Evolutionary conservation across 768 basidiomycete species (phyloP).

Genomic region (Goffeauzyma gilvescens): DNA sequence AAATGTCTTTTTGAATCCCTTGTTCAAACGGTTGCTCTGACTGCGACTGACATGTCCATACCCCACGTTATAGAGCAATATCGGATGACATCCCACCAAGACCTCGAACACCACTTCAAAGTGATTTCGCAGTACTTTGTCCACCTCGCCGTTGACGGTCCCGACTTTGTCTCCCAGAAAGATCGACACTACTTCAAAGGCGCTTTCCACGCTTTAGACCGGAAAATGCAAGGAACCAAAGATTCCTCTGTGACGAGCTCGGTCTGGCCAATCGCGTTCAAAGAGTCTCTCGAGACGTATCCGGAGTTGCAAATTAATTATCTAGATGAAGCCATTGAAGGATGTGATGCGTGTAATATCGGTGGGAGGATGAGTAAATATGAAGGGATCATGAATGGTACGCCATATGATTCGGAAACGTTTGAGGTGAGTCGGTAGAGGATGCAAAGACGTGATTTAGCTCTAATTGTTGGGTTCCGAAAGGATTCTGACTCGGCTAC

Average conservation of each 20-base stretch:
- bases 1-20: conserved; percentile 52
- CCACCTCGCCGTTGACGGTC: conserved; percentile 45
- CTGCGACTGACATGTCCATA: conserved; percentile 58
- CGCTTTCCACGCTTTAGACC: conserved; percentile 15
- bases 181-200: conserved; percentile 19
- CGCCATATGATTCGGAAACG: conserved; percentile 50
- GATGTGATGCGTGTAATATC: conserved; percentile 69
- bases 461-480: not conserved
- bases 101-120: conserved; percentile 62
- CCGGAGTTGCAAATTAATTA: conserved; percentile 43
- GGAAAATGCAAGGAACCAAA: conserved; percentile 44
- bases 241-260: conserved; percentile 70
- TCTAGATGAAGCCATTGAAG: conserved; percentile 43
- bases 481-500: not conserved
- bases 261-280: conserved; percentile 58
- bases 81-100: conserved; percentile 60
- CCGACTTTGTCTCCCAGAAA: conserved; percentile 11
- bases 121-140: conserved; percentile 74
- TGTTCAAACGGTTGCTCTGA: conserved; percentile 31
- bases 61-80: conserved; percentile 54
- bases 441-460: not conserved
- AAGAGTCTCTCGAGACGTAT: conserved; percentile 44
- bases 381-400: conserved; percentile 45
- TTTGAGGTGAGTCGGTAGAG: conserved; percentile 46
- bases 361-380: conserved; percentile 50